These are phyloP conservation scores for Tolypocladium capitatum DNA, from an alignment of 2,329 filamentous ascomycete species.

Conservation along the genomic window DNA sequence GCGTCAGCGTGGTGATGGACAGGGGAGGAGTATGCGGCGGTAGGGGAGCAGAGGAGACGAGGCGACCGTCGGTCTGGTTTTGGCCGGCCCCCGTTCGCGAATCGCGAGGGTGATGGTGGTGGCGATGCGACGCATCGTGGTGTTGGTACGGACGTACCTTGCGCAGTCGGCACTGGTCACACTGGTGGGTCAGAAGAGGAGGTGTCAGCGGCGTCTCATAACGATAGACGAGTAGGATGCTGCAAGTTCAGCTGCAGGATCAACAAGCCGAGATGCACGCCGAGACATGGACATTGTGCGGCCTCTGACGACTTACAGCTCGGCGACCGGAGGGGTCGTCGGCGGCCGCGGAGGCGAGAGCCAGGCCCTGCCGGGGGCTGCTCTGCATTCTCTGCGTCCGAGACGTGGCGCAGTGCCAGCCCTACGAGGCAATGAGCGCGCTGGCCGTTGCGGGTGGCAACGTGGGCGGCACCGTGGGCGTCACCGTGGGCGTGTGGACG, in stretches of 20 bases:
- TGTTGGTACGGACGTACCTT: constrained; percentile 21
- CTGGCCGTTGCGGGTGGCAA: background rate
- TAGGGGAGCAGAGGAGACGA: background rate
- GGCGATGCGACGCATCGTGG: background rate
- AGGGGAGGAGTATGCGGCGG: too few species aligned
- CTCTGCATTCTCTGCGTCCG: background rate
- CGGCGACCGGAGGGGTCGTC: constrained; percentile 20
- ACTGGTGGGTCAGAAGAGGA: constrained; percentile 15
- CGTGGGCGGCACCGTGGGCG: too few species aligned
- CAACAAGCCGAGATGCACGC: too few species aligned
- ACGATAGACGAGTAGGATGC: too few species aligned
- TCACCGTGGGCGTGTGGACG: too few species aligned
- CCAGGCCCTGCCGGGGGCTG: background rate
- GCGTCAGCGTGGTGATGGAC: background rate
- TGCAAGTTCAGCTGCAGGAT: background rate
- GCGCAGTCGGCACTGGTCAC: constrained; percentile 29
- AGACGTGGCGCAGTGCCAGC: background rate
- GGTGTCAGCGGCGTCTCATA: background rate
- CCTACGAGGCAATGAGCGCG: background rate
- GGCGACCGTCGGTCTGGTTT: background rate
- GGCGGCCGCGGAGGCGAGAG: constrained; percentile 16
- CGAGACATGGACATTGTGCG: too few species aligned
- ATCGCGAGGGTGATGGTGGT: background rate
- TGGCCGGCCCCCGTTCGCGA: background rate
- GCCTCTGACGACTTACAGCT: constrained; percentile 29